These are phyloP conservation scores for Verruconis gallopava DNA, from an alignment of 2,329 filamentous ascomycete genomes.

Conservation along the genomic window DNA sequence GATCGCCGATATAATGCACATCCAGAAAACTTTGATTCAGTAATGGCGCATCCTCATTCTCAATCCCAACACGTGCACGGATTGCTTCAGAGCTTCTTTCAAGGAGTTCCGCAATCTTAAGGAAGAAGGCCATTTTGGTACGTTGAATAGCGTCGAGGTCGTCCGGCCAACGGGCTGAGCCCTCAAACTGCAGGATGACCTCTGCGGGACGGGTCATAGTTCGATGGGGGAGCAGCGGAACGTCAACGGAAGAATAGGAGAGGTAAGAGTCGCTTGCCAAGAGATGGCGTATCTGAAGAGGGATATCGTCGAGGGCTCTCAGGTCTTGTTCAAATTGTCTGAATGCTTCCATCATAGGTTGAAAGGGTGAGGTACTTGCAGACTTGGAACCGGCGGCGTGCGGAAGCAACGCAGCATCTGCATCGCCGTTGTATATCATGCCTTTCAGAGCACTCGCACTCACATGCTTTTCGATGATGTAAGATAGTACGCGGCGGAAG, in stretches of 20 bases:
- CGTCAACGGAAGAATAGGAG: slow-evolving; percentile 55
- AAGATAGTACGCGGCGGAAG: slow-evolving; percentile 65
- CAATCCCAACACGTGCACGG: slow-evolving; percentile 61
- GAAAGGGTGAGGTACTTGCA: slow-evolving; percentile 40
- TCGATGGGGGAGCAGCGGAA: slow-evolving; percentile 36
- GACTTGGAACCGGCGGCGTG: slow-evolving; percentile 13
- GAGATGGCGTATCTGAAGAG: slow-evolving; percentile 74
- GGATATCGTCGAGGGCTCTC: slow-evolving; percentile 65
- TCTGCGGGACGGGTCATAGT: slow-evolving; percentile 49
- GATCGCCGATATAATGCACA: slow-evolving; percentile 45
- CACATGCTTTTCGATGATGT: slow-evolving; percentile 59
- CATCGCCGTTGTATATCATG: slow-evolving; percentile 32
- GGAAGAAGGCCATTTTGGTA: slow-evolving; percentile 79
- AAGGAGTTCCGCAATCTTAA: slow-evolving; percentile 60
- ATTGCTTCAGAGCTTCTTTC: slow-evolving; percentile 48
- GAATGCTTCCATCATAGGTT: slow-evolving; percentile 57
- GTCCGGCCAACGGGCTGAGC: slow-evolving; percentile 86
- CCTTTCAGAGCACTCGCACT: slow-evolving; percentile 41
- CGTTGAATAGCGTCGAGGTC: slow-evolving; percentile 82
- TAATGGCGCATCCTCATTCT: slow-evolving; percentile 55
- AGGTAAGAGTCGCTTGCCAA: slow-evolving; percentile 59
- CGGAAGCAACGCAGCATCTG: slow-evolving; percentile 33
- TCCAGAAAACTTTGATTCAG: slow-evolving; percentile 77
- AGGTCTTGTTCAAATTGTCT: slow-evolving; percentile 63
- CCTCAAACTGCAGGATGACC: slow-evolving; percentile 81